These are phyloP conservation scores for Neurospora sp. DNA, from an alignment of 495 filamentous ascomycete species.

Conservation along the genomic window DNA sequence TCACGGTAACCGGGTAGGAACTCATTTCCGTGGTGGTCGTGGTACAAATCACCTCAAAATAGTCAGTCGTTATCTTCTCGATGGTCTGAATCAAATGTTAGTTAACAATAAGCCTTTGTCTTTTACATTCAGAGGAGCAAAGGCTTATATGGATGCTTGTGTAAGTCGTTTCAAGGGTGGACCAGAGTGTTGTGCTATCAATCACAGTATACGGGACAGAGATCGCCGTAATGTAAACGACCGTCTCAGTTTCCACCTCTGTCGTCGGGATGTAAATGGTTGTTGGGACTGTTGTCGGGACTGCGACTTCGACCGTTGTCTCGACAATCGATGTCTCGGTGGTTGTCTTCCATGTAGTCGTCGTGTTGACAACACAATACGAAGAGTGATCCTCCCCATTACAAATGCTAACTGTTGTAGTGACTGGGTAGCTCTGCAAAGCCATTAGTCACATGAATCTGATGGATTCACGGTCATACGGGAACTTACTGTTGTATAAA, in stretches of 20 bases:
- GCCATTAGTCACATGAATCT: conserved; percentile 3
- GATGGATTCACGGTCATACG: not conserved
- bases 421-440: conserved; percentile 11
- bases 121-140: not conserved
- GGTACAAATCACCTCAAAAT: conserved; percentile 3
- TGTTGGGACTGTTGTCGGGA: conserved; percentile 5
- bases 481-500: conserved; percentile 11
- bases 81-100: not conserved
- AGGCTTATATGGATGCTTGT: conserved; percentile 1
- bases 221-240: conserved; percentile 2
- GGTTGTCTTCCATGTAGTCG: conserved; percentile 15
- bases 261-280: conserved; percentile 5
- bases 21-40: conserved; percentile 1
- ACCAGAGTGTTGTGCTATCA: not conserved
- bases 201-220: conserved; percentile 4
- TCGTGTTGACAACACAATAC: conserved; percentile 13
- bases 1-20: conserved; percentile 14
- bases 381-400: conserved; percentile 4
- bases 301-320: not conserved
- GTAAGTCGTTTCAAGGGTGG: conserved; percentile 3
- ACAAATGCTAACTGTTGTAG: conserved; percentile 13
- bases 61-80: not conserved
- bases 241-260: conserved; percentile 1
- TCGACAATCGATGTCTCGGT: conserved; percentile 10
- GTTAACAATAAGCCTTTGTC: not conserved